These are phyloP conservation scores for Eremochloa ophiuroides DNA, from an alignment of 176 grass and related monocot genomes.

Conservation along the genomic window DNA sequence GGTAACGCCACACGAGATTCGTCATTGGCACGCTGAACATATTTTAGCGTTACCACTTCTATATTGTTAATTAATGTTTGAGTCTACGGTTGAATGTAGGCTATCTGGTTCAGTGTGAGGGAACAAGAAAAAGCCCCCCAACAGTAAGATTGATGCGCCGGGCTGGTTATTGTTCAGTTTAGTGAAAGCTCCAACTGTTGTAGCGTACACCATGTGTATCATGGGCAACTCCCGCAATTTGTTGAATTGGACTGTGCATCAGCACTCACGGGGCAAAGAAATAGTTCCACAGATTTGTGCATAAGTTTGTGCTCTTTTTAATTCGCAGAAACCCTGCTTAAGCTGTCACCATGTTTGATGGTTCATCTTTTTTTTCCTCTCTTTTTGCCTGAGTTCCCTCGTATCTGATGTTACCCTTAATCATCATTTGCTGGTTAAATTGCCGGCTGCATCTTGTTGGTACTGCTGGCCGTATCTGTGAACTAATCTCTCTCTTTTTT, in stretches of 20 bases:
- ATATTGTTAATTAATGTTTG: not conserved
- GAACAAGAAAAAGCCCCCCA: not conserved
- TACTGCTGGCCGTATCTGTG: no score
- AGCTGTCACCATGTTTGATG: not conserved
- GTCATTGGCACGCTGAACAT: not conserved
- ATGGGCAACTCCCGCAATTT: not conserved
- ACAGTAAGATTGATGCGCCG: not conserved
- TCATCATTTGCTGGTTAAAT: not conserved
- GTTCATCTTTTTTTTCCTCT: not conserved
- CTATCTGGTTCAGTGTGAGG: slow-evolving; percentile 20
- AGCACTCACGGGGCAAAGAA: not conserved
- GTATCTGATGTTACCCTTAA: no score
- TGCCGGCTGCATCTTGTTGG: no score
- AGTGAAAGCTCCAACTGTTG: slow-evolving; percentile 14
- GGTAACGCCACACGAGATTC: not conserved
- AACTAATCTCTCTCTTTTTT: no score
- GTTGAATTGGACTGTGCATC: slow-evolving; percentile 2
- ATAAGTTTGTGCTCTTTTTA: not conserved
- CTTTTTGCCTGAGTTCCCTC: not conserved
- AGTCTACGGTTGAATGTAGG: not conserved
- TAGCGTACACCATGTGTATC: slow-evolving; percentile 21
- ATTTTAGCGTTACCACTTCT: not conserved
- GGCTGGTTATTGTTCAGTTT: slow-evolving; percentile 12
- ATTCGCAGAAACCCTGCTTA: not conserved
- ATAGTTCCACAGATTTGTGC: not conserved